These are phyloP conservation scores for Phlegmacium glaucopus DNA, from an alignment of 768 basidiomycete species.

Conservation along the genomic window DNA sequence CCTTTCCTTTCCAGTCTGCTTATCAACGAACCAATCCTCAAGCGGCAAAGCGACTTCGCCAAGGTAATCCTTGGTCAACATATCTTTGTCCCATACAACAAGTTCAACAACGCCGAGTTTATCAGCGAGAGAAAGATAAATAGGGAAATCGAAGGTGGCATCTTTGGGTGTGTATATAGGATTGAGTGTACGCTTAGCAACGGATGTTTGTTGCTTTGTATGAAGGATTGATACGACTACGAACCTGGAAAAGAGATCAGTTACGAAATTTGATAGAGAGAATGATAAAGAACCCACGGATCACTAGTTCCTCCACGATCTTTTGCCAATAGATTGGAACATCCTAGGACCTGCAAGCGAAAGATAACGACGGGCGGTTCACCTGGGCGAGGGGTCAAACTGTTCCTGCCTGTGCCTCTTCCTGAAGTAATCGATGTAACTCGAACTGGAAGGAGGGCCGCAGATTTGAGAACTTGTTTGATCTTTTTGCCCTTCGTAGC, in stretches of 20 bases:
- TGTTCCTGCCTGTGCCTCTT: conserved; percentile 27
- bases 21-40: conserved; percentile 71
- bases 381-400: conserved; percentile 45
- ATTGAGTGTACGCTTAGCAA: conserved; percentile 66
- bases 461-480: conserved; percentile 56
- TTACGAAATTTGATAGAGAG: background rate
- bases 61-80: conserved; percentile 87
- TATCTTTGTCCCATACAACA: conserved; percentile 93
- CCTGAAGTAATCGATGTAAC: conserved; percentile 36
- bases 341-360: conserved; percentile 64
- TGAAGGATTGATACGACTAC: conserved; percentile 63
- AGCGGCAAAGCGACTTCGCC: conserved; percentile 80
- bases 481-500: conserved; percentile 38
- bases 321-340: conserved; percentile 58
- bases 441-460: conserved; percentile 46
- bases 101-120: conserved; percentile 74
- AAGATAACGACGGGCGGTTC: conserved; percentile 67
- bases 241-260: conserved; percentile 41
- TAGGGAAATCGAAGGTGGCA: conserved; percentile 87
- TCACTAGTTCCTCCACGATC: conserved; percentile 71
- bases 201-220: conserved; percentile 67
- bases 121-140: conserved; percentile 75
- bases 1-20: conserved; percentile 26
- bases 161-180: conserved; percentile 64
- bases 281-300: conserved; percentile 49